These are phyloP conservation scores for Penicillium angulare DNA, from an alignment of 495 filamentous ascomycete genomes.

Conservation along the genomic window DNA sequence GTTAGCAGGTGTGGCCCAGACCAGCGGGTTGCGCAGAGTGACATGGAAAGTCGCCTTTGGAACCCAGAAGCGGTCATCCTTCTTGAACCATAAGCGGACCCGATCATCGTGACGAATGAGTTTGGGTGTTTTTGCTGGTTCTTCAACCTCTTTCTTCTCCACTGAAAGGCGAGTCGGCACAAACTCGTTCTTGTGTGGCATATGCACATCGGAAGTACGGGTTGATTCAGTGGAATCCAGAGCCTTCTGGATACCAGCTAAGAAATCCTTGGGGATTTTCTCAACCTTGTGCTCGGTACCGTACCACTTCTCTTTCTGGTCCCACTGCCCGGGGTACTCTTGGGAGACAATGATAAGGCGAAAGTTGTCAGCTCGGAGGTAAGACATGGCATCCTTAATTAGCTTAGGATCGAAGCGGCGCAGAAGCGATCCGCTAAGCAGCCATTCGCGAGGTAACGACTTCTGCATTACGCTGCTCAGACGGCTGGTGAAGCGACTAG, in stretches of 20 bases:
- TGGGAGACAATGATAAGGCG: slow-evolving; percentile 77
- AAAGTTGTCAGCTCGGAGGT: slow-evolving; percentile 87
- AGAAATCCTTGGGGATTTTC: slow-evolving; percentile 74
- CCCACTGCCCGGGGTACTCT: slow-evolving; percentile 79
- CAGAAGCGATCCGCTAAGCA: slow-evolving; percentile 75
- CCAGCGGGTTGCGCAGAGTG: slow-evolving; percentile 74
- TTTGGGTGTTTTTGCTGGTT: slow-evolving; percentile 71
- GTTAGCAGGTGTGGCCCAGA: slow-evolving; percentile 73
- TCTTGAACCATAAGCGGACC: slow-evolving; percentile 95
- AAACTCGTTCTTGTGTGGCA: slow-evolving; percentile 94
- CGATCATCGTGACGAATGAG: slow-evolving; percentile 84
- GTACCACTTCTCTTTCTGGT: slow-evolving; percentile 94
- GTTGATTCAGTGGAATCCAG: slow-evolving; percentile 52
- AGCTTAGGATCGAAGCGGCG: slow-evolving; percentile 72
- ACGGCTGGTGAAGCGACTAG: slow-evolving; percentile 81
- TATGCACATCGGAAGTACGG: slow-evolving; percentile 69
- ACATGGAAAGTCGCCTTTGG: slow-evolving; percentile 87
- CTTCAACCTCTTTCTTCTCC: slow-evolving; percentile 82
- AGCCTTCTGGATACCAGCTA: slow-evolving; percentile 65
- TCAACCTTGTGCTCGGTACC: slow-evolving; percentile 90
- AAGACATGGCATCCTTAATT: slow-evolving; percentile 73
- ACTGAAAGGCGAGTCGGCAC: slow-evolving; percentile 92
- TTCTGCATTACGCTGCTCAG: slow-evolving; percentile 87
- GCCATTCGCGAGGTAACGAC: slow-evolving; percentile 77
- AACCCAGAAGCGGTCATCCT: slow-evolving; percentile 98